A percentile compares a stretch with the other conserved stretches of the same genome.
Evolutionary conservation across 306 rosid species (phyloP).

Genomic region (Carpinus viminea): DNA sequence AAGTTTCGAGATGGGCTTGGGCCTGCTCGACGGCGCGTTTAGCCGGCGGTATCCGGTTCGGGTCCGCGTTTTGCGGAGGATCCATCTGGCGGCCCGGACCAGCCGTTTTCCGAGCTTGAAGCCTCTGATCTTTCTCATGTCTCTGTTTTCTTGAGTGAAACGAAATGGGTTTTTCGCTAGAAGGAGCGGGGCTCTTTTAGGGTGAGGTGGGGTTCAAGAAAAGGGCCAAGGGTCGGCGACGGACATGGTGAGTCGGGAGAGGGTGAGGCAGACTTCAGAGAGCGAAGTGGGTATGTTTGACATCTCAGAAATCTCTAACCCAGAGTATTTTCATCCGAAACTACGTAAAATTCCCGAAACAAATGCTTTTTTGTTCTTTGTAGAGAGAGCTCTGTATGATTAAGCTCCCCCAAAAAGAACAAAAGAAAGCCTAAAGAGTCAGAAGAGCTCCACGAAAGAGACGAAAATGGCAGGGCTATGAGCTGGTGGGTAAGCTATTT

Average conservation of each 20-base stretch:
- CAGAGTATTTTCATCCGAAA: slow-evolving; percentile 22
- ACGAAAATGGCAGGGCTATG: background rate
- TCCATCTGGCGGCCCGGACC: slow-evolving; percentile 45
- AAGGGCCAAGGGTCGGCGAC: slow-evolving; percentile 76
- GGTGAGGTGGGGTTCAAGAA: slow-evolving; percentile 28
- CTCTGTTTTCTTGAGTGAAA: background rate
- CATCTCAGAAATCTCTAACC: slow-evolving; percentile 27
- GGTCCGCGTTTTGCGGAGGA: slow-evolving; percentile 31
- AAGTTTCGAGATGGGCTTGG: slow-evolving; percentile 39
- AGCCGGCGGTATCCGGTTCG: slow-evolving; percentile 36
- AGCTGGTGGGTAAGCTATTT: slow-evolving; percentile 5
- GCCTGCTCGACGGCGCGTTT: background rate
- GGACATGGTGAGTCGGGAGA: slow-evolving; percentile 66
- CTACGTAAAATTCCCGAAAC: background rate
- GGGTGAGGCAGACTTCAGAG: slow-evolving; percentile 59
- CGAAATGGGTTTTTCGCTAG: background rate
- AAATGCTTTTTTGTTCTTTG: too few relatives aligned
- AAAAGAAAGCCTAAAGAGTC: background rate
- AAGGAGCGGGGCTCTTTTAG: slow-evolving; percentile 6
- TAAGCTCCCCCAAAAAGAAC: background rate
- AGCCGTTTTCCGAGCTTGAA: slow-evolving; percentile 69
- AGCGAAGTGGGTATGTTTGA: slow-evolving; percentile 64
- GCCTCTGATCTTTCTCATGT: slow-evolving; percentile 51
- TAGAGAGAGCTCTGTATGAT: background rate
- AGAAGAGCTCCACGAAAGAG: background rate